Conservation (phyloP, 106 monocot genomes). For the Dendrobium huoshanense region DNA sequence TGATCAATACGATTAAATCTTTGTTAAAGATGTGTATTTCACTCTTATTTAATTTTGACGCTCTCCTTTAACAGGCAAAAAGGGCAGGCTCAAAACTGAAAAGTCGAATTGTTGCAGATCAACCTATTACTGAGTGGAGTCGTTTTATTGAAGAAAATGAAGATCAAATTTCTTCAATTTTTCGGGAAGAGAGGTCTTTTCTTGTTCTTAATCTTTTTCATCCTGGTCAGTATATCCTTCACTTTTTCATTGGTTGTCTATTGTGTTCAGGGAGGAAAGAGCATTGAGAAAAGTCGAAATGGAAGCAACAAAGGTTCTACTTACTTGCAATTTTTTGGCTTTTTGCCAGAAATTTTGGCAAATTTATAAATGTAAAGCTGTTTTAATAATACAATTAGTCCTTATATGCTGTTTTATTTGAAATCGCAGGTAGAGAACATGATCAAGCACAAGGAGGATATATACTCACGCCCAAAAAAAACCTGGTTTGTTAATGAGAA, state of each 20-base stretch:
- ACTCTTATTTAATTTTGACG: not conserved
- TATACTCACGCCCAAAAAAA: constrained; percentile 88
- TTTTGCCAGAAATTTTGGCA: not conserved
- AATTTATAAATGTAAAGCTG: not conserved
- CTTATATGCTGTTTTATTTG: not conserved
- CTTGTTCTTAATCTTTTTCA: constrained; percentile 2
- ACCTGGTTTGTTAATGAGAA: constrained; percentile 88
- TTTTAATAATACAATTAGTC: not conserved
- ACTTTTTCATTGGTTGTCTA: not conserved
- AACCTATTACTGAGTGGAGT: constrained; percentile 68
- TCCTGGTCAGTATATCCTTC: not conserved
- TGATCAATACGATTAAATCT: too few relatives aligned
- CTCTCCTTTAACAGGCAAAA: constrained; percentile 58
- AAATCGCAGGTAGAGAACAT: constrained; percentile 79
- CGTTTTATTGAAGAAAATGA: constrained; percentile 76
- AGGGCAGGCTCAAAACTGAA: constrained; percentile 80
- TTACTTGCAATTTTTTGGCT: not conserved
- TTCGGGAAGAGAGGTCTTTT: constrained; percentile 82
- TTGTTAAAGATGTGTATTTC: not conserved
- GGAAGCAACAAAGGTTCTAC: constrained; percentile 84
- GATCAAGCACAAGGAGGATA: constrained; percentile 85
- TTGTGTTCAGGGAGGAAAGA: constrained; percentile 65
- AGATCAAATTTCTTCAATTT: constrained; percentile 67
- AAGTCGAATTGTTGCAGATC: constrained; percentile 79
- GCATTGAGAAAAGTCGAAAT: constrained; percentile 86